Evolutionary conservation across 495 filamentous ascomycete species (phyloP).

Genomic region (Neurospora sp.): DNA sequence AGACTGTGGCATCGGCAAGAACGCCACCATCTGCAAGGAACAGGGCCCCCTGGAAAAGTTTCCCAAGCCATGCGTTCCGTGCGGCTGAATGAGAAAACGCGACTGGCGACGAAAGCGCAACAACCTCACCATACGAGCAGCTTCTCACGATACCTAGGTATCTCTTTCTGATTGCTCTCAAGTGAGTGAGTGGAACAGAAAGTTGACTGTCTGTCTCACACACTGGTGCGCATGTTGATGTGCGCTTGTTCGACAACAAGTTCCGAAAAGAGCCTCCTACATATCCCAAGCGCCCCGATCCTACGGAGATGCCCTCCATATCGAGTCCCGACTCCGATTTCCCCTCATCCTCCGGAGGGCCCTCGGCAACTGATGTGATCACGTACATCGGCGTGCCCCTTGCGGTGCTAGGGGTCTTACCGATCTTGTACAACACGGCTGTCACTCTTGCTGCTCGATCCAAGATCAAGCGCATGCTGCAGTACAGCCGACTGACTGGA

Average conservation of each 20-base stretch:
- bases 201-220: not conserved
- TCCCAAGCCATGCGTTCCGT: not conserved
- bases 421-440: slow-evolving; percentile 53
- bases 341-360: slow-evolving; percentile 6
- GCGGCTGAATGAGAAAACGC: not conserved
- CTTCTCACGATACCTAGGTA: not conserved
- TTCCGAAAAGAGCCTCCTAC: not conserved
- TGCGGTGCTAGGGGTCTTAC: slow-evolving; percentile 56
- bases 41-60: not conserved
- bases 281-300: not conserved
- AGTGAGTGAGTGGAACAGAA: not conserved
- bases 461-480: slow-evolving; percentile 46
- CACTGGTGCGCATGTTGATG: not conserved
- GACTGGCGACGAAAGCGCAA: not conserved
- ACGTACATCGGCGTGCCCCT: slow-evolving; percentile 53
- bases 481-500: slow-evolving; percentile 41
- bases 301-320: not conserved
- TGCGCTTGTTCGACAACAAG: not conserved
- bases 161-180: not conserved
- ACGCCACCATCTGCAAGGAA: slow-evolving; percentile 4
- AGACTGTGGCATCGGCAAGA: not conserved
- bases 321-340: not conserved
- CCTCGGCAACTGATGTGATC: slow-evolving; percentile 32
- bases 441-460: slow-evolving; percentile 43
- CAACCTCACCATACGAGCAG: not conserved